phyloP scores from a whole-genome alignment of 1,139 yeast species.

The Eremothecium cymbalariae region DNA sequence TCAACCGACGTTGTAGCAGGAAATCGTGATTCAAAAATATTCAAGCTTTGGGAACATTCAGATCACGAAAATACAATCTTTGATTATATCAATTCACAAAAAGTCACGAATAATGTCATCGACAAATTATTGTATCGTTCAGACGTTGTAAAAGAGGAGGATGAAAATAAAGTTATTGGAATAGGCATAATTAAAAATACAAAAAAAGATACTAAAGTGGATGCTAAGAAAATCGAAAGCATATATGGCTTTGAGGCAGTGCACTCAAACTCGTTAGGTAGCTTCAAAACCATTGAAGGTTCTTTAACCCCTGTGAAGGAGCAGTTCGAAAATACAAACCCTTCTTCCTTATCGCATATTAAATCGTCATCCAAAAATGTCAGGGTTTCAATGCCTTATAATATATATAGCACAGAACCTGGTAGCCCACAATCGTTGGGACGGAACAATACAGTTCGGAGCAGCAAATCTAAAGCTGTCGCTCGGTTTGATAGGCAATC shows the following conservation, averaged over 20 bases:
- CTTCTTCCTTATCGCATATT: not conserved
- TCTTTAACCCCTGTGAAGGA: slow-evolving; percentile 1
- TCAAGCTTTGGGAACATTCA: not conserved
- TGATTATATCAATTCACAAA: not conserved
- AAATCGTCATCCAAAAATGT: not conserved
- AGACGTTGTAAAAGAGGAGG: not conserved
- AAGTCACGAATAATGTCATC: not conserved
- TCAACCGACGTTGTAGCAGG: not conserved
- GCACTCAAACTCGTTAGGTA: not conserved
- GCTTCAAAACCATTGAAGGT: not conserved
- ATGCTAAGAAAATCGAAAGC: not conserved
- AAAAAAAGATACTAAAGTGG: not conserved
- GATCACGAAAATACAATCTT: not conserved
- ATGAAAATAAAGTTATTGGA: not conserved
- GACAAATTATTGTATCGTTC: not conserved
- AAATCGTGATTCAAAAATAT: not conserved
- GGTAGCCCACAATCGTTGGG: no score
- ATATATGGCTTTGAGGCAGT: slow-evolving; percentile 1
- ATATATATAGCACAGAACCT: no score
- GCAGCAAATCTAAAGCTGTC: not conserved
- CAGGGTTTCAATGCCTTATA: not conserved
- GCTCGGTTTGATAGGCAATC: no score
- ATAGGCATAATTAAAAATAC: not conserved
- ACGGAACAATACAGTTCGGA: no score
- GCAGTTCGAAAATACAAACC: not conserved